Evolutionary conservation across 2,329 filamentous ascomycete species (phyloP).

Genomic region (Talaromyces sp.): DNA sequence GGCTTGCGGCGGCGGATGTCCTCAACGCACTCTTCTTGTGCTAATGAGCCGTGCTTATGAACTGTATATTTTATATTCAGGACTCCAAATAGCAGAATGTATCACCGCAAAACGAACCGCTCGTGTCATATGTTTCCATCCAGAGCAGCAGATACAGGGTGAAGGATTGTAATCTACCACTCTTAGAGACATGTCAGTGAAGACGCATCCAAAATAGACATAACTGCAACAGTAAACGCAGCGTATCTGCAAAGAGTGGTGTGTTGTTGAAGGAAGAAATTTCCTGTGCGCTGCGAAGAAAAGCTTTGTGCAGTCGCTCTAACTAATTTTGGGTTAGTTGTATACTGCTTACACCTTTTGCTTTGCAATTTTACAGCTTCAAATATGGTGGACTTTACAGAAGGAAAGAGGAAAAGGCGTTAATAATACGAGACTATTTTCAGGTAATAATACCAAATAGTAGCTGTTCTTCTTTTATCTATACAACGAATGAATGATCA

Average conservation of each 20-base stretch:
- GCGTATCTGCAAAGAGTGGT: slow-evolving; percentile 34
- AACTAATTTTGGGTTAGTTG: slow-evolving; percentile 6
- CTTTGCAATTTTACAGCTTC: background rate
- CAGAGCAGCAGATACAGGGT: slow-evolving; percentile 85
- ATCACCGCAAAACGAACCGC: slow-evolving; percentile 74
- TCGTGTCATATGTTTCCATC: slow-evolving; percentile 66
- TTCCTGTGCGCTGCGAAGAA: slow-evolving; percentile 8
- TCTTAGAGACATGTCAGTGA: slow-evolving; percentile 40
- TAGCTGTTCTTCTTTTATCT: background rate
- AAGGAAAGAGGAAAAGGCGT: background rate
- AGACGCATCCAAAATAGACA: slow-evolving; percentile 26
- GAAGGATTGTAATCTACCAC: slow-evolving; percentile 60
- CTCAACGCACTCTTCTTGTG: background rate
- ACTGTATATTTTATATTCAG: background rate
- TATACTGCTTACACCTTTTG: background rate
- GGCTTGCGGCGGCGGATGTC: background rate
- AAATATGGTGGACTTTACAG: background rate
- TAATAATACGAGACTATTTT: background rate
- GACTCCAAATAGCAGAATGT: slow-evolving; percentile 44
- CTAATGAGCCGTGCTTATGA: background rate
- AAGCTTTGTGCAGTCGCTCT: slow-evolving; percentile 3
- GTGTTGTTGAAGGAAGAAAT: slow-evolving; percentile 16
- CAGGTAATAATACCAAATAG: background rate
- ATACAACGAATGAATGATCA: background rate
- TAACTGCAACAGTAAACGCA: slow-evolving; percentile 27